Evolutionary conservation across 192 early-diverging fungal genomes (phyloP).

Genomic region (Backusella mclennaniae): DNA sequence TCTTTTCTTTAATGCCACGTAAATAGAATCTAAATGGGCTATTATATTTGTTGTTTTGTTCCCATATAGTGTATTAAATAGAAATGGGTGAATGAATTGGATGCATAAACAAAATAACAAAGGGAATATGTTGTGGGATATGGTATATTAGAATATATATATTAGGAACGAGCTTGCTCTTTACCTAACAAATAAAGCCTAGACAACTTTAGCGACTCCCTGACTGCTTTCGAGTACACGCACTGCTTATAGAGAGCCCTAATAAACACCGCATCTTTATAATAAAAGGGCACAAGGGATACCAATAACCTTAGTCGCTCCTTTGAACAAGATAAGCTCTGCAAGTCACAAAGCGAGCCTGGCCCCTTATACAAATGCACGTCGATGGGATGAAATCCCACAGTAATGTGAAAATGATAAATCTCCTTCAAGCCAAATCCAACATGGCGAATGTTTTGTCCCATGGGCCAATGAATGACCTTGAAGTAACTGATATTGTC

Average conservation of each 20-base stretch:
- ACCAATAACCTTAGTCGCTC: not conserved
- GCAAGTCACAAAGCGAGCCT: not conserved
- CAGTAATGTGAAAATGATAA: slow-evolving; percentile 23
- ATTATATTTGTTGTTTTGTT: not conserved
- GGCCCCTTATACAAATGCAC: slow-evolving; percentile 28
- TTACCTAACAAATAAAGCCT: not conserved
- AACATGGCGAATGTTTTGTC: slow-evolving; percentile 13
- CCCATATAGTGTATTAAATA: not conserved
- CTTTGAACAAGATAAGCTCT: not conserved
- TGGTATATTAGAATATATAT: not conserved
- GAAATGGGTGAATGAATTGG: no score
- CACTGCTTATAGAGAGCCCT: not conserved
- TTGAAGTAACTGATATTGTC: slow-evolving; percentile 2
- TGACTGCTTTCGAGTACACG: not conserved
- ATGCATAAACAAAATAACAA: not conserved
- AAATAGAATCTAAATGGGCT: not conserved
- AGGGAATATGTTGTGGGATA: not conserved
- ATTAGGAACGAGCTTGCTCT: not conserved
- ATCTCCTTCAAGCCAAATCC: slow-evolving; percentile 2
- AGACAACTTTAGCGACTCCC: not conserved
- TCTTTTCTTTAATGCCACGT: not conserved
- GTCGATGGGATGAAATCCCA: slow-evolving; percentile 27
- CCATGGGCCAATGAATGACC: slow-evolving; percentile 28
- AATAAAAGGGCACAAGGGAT: not conserved
- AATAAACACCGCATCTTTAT: not conserved